phyloP scores from a whole-genome alignment of 2,329 filamentous ascomycete genomes.

The Trichoderma atrobrunneum region DNA sequence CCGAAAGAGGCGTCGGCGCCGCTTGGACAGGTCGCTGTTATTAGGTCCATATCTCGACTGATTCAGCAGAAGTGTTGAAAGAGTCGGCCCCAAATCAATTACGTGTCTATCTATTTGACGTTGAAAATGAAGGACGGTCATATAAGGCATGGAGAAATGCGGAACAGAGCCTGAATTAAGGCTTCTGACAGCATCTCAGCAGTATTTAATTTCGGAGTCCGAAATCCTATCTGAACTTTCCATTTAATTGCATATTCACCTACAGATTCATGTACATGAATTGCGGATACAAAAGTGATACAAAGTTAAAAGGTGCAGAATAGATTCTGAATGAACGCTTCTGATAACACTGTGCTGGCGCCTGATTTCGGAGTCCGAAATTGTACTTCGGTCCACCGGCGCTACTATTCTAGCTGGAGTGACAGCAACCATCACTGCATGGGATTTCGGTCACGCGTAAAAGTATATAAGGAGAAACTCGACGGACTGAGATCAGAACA shows the following conservation, averaged over 20 bases:
- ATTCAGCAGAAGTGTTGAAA: not conserved
- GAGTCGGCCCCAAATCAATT: not conserved
- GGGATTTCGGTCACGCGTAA: not conserved
- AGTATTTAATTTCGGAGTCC: not conserved
- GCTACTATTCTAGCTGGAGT: not conserved
- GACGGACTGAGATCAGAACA: not conserved
- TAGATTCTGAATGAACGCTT: not conserved
- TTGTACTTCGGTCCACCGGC: not conserved
- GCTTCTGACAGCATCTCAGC: not conserved
- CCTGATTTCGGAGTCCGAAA: not conserved
- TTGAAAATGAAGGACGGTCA: not conserved
- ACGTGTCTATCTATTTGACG: not conserved
- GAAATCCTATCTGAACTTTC: not conserved
- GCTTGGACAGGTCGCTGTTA: not conserved
- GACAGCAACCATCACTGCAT: not conserved
- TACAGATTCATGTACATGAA: not conserved
- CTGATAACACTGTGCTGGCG: not conserved
- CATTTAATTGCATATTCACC: not conserved
- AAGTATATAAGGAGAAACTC: not conserved
- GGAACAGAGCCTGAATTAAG: not conserved
- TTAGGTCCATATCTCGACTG: not conserved
- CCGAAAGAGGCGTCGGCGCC: not conserved
- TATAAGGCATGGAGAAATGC: not conserved
- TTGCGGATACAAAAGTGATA: not conserved
- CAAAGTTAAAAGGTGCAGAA: not conserved